Percentiles rank a stretch among this genome's conserved stretches.
Conservation (phyloP, 2,329 filamentous ascomycete species). For the Microdochium bolleyi region DNA sequence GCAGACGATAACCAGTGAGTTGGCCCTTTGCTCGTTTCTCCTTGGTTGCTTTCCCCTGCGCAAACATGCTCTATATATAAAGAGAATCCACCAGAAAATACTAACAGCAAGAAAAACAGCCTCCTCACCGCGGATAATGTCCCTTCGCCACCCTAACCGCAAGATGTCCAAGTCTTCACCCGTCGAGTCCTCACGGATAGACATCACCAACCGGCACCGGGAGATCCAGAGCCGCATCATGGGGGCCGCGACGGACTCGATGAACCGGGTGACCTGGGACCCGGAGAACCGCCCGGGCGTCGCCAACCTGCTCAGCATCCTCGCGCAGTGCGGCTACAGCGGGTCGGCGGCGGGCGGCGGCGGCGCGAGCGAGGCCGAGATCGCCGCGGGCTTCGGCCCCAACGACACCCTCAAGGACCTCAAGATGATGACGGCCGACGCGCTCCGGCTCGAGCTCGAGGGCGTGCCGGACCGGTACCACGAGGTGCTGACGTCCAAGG, state of each 20-base stretch:
- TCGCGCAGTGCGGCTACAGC: constrained; percentile 56
- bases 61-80: too few relatives aligned
- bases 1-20: constrained; percentile 62
- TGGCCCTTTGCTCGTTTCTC: not conserved
- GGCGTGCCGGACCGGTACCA: constrained; percentile 41
- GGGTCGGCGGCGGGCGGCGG: constrained; percentile 7
- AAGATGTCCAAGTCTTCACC: constrained; percentile 95
- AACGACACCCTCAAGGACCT: constrained; percentile 45
- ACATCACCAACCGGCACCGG: constrained; percentile 64
- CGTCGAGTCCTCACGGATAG: constrained; percentile 66
- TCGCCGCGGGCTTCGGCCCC: constrained; percentile 20
- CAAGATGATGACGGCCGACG: constrained; percentile 56
- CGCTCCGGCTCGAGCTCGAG: constrained; percentile 42
- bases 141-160: constrained; percentile 62
- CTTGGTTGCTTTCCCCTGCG: not conserved
- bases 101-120: constrained; percentile 31
- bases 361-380: constrained; percentile 19
- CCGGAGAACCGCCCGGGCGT: constrained; percentile 66
- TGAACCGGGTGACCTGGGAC: constrained; percentile 63
- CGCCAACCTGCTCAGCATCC: constrained; percentile 75
- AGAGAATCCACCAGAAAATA: not conserved
- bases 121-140: constrained; percentile 84
- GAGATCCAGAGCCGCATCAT: constrained; percentile 64
- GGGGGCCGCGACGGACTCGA: constrained; percentile 68
- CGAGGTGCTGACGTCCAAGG: constrained; percentile 31